Evolutionary conservation across 495 filamentous ascomycete genomes (phyloP).

Genomic region (Tetracladium marchalianum): DNA sequence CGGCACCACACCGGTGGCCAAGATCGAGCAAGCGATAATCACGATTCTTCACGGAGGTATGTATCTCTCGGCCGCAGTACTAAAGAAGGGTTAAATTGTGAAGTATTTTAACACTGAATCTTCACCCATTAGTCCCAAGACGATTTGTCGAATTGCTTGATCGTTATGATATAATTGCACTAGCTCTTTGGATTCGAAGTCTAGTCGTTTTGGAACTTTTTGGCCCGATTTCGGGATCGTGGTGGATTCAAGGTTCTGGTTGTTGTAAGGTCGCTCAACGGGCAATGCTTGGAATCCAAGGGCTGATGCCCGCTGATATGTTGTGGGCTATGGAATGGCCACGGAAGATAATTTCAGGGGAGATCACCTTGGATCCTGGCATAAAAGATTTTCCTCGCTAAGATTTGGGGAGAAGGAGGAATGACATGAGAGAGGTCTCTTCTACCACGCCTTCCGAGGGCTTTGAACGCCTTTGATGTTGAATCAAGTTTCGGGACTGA

Average conservation of each 20-base stretch:
- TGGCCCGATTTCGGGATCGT: neutral
- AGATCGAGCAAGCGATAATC: constrained; percentile 2
- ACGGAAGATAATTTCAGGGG: neutral
- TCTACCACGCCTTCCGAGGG: too few species aligned
- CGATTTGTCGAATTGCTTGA: constrained; percentile 8
- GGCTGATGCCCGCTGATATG: constrained; percentile 6
- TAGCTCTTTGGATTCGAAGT: constrained; percentile 7
- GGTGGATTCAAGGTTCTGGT: constrained; percentile 12
- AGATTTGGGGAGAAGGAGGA: too few species aligned
- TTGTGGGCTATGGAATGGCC: constrained; percentile 12
- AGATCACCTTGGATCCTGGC: too few species aligned
- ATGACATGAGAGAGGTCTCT: too few species aligned
- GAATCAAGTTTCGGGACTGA: too few species aligned
- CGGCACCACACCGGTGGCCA: neutral
- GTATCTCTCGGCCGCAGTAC: too few species aligned
- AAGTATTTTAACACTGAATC: too few species aligned
- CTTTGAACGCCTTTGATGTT: too few species aligned
- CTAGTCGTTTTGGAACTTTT: constrained; percentile 5
- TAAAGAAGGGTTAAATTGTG: too few species aligned
- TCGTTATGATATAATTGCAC: constrained; percentile 1
- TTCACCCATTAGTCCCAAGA: neutral
- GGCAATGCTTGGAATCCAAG: neutral
- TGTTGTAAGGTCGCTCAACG: constrained; percentile 1
- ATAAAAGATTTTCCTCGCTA: too few species aligned
- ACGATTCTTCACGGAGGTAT: constrained; percentile 1